A percentile compares a stretch with the other conserved stretches of the same genome.
Conservation (phyloP, 2,329 filamentous ascomycete genomes). For the Neonectria neomacrospora region DNA sequence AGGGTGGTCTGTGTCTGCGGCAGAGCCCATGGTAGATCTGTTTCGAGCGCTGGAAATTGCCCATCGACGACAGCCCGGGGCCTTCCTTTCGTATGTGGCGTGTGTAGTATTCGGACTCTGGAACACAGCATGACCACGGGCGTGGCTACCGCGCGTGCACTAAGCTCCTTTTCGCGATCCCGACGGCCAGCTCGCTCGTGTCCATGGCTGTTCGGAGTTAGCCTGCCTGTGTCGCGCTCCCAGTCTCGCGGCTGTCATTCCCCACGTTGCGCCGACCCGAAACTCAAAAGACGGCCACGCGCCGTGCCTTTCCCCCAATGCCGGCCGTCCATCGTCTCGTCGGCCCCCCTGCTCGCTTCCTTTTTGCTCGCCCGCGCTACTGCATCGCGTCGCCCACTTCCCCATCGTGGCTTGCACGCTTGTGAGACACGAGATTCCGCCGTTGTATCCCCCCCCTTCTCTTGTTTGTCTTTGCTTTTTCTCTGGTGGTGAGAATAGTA, state of each 20-base stretch:
- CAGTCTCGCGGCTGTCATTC: conserved; percentile 1
- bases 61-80: too few relatives aligned
- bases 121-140: conserved; percentile 11
- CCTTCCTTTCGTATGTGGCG: neutral
- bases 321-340: too few relatives aligned
- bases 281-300: conserved; percentile 12
- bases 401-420: neutral
- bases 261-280: conserved; percentile 14
- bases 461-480: conserved; percentile 3
- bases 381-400: conserved; percentile 14
- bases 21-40: neutral
- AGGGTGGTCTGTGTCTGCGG: neutral
- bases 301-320: too few relatives aligned
- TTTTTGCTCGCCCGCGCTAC: conserved; percentile 13
- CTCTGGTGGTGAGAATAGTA: too few relatives aligned
- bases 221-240: neutral
- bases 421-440: neutral
- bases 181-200: conserved; percentile 5
- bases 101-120: conserved; percentile 1
- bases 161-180: conserved; percentile 18
- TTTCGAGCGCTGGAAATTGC: neutral
- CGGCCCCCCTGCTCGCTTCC: too few relatives aligned
- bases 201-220: neutral
- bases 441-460: neutral
- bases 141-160: conserved; percentile 21